A percentile compares a stretch with the other conserved stretches of the same genome.
phyloP scores from a whole-genome alignment of 345 rosid genomes.

The Gossypium rotundifolium region DNA sequence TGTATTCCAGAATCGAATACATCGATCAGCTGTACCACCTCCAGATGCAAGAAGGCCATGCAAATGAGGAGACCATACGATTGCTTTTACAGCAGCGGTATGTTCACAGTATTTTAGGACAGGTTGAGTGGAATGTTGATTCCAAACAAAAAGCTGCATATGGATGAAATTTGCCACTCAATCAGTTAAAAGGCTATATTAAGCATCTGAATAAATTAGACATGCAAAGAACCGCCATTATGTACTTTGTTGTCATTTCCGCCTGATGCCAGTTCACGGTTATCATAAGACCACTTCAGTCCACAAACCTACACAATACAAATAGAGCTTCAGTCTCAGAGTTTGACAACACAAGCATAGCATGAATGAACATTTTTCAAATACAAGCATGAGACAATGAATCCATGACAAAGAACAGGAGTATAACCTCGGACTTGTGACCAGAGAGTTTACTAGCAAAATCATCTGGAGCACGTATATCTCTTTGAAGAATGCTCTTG shows the following conservation, averaged over 20 bases:
- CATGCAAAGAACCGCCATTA: background rate
- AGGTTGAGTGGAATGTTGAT: constrained; percentile 90
- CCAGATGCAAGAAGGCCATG: constrained; percentile 98
- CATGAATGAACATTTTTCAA: background rate
- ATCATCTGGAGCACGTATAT: constrained; percentile 72
- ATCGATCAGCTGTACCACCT: constrained; percentile 95
- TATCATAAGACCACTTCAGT: constrained; percentile 95
- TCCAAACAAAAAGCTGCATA: constrained; percentile 94
- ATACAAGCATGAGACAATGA: background rate
- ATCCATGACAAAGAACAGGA: constrained; percentile 9
- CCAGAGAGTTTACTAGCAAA: constrained; percentile 82
- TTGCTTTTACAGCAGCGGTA: constrained; percentile 98
- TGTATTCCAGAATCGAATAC: constrained; percentile 99
- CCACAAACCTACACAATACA: constrained; percentile 68
- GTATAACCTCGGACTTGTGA: constrained; percentile 88
- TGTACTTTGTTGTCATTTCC: constrained; percentile 94
- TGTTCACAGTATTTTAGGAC: constrained; percentile 85
- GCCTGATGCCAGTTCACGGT: constrained; percentile 96
- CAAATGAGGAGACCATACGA: constrained; percentile 99
- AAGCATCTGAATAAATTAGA: background rate
- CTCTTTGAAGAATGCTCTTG: constrained; percentile 88
- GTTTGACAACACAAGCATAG: background rate
- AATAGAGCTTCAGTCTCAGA: constrained; percentile 14
- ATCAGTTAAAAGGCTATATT: background rate
- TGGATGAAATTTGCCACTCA: constrained; percentile 13